Evolutionary conservation across 2,329 filamentous ascomycete species (phyloP), one percentile per base, ranked within the genome.

Genomic region (Botryotinia globosa): DNA sequence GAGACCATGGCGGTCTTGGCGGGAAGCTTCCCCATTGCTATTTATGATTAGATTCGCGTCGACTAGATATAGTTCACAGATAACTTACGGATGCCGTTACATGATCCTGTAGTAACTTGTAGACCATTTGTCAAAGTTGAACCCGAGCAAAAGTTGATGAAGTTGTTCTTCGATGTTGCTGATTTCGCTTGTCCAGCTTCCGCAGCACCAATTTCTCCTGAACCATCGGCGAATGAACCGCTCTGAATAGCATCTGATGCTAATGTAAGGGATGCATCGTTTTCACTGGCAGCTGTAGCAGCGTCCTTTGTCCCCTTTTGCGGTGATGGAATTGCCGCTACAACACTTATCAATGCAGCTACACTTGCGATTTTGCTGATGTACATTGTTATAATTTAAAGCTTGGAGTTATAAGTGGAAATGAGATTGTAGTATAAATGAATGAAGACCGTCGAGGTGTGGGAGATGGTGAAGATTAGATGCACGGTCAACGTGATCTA

Each of bases 101-200:
- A 91, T 51, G 89, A 91, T 32, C 89, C 89, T 7, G 76, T 80
- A 73, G 83, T 83, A 69, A 86, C 83, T 80, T 91, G 89, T 42
- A 85, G 81, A 77, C 89, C 89, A 77, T 91, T 89, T 75, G 89
- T 91, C 65, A 89, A 79, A 0, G 83, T 85, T 79, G 79, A 77
- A 29, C 80, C 80, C 25, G 74, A 61, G 64, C 80, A 81, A 63
- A 75, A 73, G 72, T 81, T 81, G 75, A 81, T 81, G 71, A 81
- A 81, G 71, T 81, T 81, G 74, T 80, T 80, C 39, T 74, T 69
- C 1, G 79, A 80, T 8, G 77, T 80, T 22, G 54, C 16, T 0
- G 79, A 80, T 62, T 70, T 59, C 34, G 78, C 75, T 73, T 80
- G 79, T 14, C 76, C 76, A 67, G 66, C 76, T 44, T 75, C 76